These are phyloP conservation scores for Schizochytrium sp. DNA, from an alignment of 108 stramenopile genomes.

Conservation along the genomic window DNA sequence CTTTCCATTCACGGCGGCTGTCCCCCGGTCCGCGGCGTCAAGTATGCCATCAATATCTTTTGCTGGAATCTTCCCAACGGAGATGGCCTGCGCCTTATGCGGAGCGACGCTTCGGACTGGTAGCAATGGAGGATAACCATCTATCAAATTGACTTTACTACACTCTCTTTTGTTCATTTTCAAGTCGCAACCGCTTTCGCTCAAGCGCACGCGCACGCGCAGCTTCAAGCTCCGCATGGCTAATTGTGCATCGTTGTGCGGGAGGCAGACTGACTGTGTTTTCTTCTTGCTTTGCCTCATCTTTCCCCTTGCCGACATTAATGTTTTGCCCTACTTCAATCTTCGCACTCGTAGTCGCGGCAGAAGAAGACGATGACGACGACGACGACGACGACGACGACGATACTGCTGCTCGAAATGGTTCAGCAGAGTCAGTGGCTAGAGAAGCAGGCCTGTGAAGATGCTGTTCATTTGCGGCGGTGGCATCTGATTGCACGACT, in stretches of 20 bases:
- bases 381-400: no score
- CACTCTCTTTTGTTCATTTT: not conserved
- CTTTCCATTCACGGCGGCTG: conserved; percentile 17
- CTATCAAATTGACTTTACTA: not conserved
- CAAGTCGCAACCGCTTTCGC: not conserved
- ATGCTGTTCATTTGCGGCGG: not conserved
- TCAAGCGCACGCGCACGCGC: not conserved
- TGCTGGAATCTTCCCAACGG: not conserved
- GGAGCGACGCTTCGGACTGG: no score
- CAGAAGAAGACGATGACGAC: no score
- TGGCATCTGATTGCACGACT: not conserved
- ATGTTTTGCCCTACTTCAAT: no score
- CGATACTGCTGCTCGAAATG: no score
- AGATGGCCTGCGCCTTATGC: not conserved
- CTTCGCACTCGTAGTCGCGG: no score
- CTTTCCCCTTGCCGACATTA: no score
- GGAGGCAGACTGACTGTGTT: no score
- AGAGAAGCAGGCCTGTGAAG: not conserved
- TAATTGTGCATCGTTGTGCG: not conserved
- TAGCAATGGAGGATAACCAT: not conserved
- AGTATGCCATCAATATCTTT: conserved; percentile 5
- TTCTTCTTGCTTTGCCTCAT: no score
- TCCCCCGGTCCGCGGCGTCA: not conserved
- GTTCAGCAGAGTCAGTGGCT: no score
- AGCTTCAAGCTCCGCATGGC: not conserved